Percentiles rank a stretch among this genome's conserved stretches.
Conservation (phyloP, 768 basidiomycete genomes). For the Leccinum incarnatum region DNA sequence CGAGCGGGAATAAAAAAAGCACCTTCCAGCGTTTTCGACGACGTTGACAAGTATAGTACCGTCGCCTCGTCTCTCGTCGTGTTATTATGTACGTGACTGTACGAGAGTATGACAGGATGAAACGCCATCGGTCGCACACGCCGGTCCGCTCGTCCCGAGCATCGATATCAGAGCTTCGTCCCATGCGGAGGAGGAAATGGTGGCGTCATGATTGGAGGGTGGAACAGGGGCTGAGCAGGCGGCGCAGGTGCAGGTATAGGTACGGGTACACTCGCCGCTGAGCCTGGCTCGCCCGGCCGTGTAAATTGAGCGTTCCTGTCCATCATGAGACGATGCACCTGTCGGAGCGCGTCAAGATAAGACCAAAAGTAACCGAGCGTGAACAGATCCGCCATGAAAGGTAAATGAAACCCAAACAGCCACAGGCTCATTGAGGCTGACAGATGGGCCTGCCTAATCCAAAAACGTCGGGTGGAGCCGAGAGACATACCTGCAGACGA, state of each 20-base stretch:
- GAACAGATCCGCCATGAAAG: constrained; percentile 7
- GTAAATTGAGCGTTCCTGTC: constrained; percentile 63
- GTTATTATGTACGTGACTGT: constrained; percentile 23
- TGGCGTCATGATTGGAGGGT: constrained; percentile 32
- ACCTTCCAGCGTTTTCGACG: constrained; percentile 11
- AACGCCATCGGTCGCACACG: background rate
- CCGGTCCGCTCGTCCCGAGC: constrained; percentile 1
- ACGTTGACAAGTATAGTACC: background rate
- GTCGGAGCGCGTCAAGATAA: constrained; percentile 14
- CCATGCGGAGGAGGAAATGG: constrained; percentile 30
- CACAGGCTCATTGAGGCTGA: background rate
- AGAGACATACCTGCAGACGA: constrained; percentile 65
- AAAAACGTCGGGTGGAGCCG: constrained; percentile 5
- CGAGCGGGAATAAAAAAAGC: background rate
- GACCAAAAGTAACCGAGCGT: constrained; percentile 12
- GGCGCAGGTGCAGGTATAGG: constrained; percentile 22
- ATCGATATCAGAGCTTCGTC: constrained; percentile 27
- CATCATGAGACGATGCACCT: constrained; percentile 75
- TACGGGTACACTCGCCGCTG: constrained; percentile 13
- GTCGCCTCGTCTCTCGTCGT: background rate
- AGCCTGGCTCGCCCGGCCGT: constrained; percentile 30
- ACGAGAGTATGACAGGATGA: background rate
- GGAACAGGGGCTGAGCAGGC: constrained; percentile 22
- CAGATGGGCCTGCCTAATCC: background rate
- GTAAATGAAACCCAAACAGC: constrained; percentile 9